Conservation (phyloP, 345 rosid species). For the Corchorus olitorius region DNA sequence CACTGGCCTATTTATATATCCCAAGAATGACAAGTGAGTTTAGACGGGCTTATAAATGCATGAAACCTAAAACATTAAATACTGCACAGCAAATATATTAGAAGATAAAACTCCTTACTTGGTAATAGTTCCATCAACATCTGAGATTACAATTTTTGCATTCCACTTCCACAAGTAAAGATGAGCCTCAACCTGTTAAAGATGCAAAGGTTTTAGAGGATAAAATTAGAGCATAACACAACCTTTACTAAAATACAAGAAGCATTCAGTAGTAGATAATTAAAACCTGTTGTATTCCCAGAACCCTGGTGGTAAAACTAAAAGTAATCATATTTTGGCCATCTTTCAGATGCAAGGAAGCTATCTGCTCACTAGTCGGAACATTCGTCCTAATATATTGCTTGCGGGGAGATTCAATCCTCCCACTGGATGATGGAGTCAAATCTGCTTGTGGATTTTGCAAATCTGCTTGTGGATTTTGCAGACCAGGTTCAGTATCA, state of each 20-base stretch:
- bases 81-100: background rate
- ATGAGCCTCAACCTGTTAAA: constrained; percentile 82
- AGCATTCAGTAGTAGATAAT: background rate
- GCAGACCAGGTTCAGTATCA: constrained; percentile 68
- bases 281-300: constrained; percentile 83
- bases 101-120: constrained; percentile 45
- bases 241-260: background rate
- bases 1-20: too few relatives aligned
- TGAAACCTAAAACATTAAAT: constrained; percentile 1
- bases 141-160: constrained; percentile 86
- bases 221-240: constrained; percentile 1
- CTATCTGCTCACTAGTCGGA: constrained; percentile 86
- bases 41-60: background rate
- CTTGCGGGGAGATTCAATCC: constrained; percentile 59
- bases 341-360: constrained; percentile 86
- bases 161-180: constrained; percentile 96
- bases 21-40: background rate
- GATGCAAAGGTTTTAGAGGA: constrained; percentile 18
- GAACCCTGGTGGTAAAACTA: constrained; percentile 86
- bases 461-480: constrained; percentile 38
- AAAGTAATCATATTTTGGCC: constrained; percentile 86
- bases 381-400: constrained; percentile 73
- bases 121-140: constrained; percentile 97
- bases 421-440: constrained; percentile 33
- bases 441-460: constrained; percentile 41